These are phyloP conservation scores for Chaetomidium leptoderma DNA, from an alignment of 495 filamentous ascomycete genomes.

Conservation along the genomic window DNA sequence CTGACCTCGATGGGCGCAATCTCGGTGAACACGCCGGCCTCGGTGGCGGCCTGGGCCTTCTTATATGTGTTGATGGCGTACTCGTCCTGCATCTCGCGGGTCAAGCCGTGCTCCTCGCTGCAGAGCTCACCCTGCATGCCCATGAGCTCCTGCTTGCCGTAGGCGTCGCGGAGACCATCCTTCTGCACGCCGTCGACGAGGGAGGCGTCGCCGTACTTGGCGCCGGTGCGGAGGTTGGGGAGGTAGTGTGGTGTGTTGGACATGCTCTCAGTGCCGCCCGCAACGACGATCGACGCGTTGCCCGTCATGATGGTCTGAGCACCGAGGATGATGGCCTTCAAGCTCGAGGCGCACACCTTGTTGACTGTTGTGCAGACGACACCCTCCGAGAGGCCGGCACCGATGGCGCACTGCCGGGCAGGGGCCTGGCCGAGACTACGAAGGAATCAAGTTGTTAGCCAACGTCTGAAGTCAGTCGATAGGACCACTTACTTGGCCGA, in stretches of 20 bases:
- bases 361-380: conserved; percentile 91
- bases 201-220: conserved; percentile 83
- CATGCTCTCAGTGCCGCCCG: conserved; percentile 95
- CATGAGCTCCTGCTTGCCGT: conserved; percentile 89
- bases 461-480: background rate
- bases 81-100: conserved; percentile 78
- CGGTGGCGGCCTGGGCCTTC: conserved; percentile 81
- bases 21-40: conserved; percentile 75
- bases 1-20: conserved; percentile 87
- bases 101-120: conserved; percentile 74
- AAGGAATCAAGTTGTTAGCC: conserved; percentile 12
- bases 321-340: conserved; percentile 93
- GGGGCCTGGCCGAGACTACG: conserved; percentile 96
- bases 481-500: conserved; percentile 79
- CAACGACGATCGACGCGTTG: conserved; percentile 82
- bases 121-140: conserved; percentile 90
- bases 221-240: conserved; percentile 71
- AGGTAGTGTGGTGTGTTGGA: conserved; percentile 97
- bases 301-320: conserved; percentile 96
- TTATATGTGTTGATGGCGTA: conserved; percentile 92
- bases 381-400: conserved; percentile 71
- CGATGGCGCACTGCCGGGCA: conserved; percentile 86
- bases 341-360: conserved; percentile 93
- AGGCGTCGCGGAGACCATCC: conserved; percentile 90
- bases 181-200: conserved; percentile 86